Evolutionary conservation across 805 yeast genomes (phyloP).

Genomic region (Kazachstania taianensis): DNA sequence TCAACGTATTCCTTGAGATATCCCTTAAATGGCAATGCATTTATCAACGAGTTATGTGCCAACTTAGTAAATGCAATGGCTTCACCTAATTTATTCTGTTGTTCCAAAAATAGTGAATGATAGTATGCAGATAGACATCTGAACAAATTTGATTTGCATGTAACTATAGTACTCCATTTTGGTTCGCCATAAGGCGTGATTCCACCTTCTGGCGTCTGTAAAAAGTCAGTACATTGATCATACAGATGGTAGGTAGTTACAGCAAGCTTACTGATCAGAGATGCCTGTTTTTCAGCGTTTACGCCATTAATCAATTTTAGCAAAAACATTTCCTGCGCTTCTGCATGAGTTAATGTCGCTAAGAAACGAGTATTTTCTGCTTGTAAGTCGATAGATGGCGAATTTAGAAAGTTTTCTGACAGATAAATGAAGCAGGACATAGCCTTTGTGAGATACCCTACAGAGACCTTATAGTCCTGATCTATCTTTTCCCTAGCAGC

Average conservation of each 20-base stretch:
- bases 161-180: slow-evolving; percentile 43
- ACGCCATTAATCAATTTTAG: slow-evolving; percentile 41
- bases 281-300: slow-evolving; percentile 41
- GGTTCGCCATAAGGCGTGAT: slow-evolving; percentile 31
- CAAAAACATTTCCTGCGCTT: slow-evolving; percentile 79
- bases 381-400: slow-evolving; percentile 71
- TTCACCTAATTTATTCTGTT: slow-evolving; percentile 55
- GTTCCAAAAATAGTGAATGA: slow-evolving; percentile 46
- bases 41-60: slow-evolving; percentile 35
- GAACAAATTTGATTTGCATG: slow-evolving; percentile 46
- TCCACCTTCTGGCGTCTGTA: slow-evolving; percentile 31
- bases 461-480: slow-evolving; percentile 46
- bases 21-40: slow-evolving; percentile 25
- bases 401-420: slow-evolving; percentile 74
- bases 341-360: slow-evolving; percentile 61
- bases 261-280: slow-evolving; percentile 71
- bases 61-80: slow-evolving; percentile 56
- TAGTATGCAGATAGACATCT: slow-evolving; percentile 51
- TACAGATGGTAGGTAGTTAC: slow-evolving; percentile 48
- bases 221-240: slow-evolving; percentile 38
- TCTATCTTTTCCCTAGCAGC: slow-evolving; percentile 34
- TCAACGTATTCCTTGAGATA: slow-evolving; percentile 29
- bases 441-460: slow-evolving; percentile 57
- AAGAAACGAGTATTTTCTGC: slow-evolving; percentile 61
- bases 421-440: slow-evolving; percentile 68